Base-by-base conservation (phyloP, 1,284 basidiomycete genomes). In the Ustilago crameri region DNA sequence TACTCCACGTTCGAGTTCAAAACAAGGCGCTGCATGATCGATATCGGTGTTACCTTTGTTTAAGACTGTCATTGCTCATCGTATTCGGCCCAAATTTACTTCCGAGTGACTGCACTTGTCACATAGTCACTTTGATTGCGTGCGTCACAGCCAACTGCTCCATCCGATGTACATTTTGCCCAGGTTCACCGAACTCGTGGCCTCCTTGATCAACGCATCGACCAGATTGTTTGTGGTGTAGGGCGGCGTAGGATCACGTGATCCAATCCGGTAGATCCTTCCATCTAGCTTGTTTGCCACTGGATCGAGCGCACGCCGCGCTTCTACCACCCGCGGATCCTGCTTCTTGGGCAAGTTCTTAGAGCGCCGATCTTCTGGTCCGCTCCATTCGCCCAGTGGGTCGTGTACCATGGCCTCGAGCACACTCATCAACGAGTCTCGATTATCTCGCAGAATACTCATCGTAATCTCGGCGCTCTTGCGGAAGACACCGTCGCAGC, bases 371-470 rank as follows among this genome's bases (percentile, higher is more conserved):
- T 63, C 76, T 17, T 75, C 76, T 18, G 74, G 67, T 50, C 92
- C 90, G 64, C 93, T 91, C 92, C 94, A 98, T 84, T 99, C 96
- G 27, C 95, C 91, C 2, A 99, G 87, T 1, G 96, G 96, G 84
- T 99, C 96, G 78, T 98, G 96, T 34, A 98, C 90, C 84, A 98
- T 98, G 0, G 96, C 93, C 81, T 98, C 95, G 37, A 99, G 87
- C 1, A 98, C 93, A 82, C 90, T 95, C 90, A 96, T 95, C 64
- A 99, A 86, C 51, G 91, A 91, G 83, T 98, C 95, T 80, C 91
- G 92, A 86, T 98, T 95, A 70, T 91, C 89, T 27, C 93, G 89
- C 32, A 99, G 87, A 30, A 98, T 87, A 59, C 90, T 88, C 86
- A 98, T 87, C 0, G 95, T 92, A 59, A 97, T 90, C 85, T 98